Conservation (phyloP, 495 filamentous ascomycete genomes). For the Lichina pygmaea region DNA sequence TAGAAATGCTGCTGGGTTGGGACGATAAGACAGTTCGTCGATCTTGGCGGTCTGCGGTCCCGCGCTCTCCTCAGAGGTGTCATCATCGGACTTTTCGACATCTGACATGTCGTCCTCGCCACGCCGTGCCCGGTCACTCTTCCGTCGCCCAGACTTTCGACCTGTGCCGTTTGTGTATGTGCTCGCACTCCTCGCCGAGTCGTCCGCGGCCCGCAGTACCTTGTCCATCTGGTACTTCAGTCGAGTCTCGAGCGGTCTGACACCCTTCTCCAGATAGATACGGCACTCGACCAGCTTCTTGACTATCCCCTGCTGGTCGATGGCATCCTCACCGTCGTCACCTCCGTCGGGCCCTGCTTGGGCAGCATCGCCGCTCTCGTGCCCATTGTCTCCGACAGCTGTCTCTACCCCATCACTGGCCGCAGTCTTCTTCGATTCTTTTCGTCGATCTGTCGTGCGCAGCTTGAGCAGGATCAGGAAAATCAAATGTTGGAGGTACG, state of each 20-base stretch:
- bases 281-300: constrained; percentile 66
- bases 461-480: constrained; percentile 71
- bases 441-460: constrained; percentile 9
- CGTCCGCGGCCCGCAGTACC: constrained; percentile 63
- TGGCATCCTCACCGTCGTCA: constrained; percentile 10
- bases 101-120: constrained; percentile 10
- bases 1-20: constrained; percentile 31
- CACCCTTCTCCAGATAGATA: constrained; percentile 72
- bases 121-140: background rate
- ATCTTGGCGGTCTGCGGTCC: constrained; percentile 7
- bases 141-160: constrained; percentile 3
- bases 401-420: background rate
- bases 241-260: constrained; percentile 63
- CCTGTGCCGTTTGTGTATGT: constrained; percentile 7
- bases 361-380: constrained; percentile 4
- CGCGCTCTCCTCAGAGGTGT: background rate
- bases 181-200: constrained; percentile 19
- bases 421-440: background rate
- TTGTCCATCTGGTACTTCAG: constrained; percentile 77
- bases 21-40: constrained; percentile 41
- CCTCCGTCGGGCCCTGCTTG: constrained; percentile 10
- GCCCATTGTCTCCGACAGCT: background rate
- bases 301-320: constrained; percentile 31
- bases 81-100: constrained; percentile 10
- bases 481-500: constrained; percentile 83